Evolutionary conservation across 148 eudicot species (phyloP).

Genomic region (Rhododendron simsii): DNA sequence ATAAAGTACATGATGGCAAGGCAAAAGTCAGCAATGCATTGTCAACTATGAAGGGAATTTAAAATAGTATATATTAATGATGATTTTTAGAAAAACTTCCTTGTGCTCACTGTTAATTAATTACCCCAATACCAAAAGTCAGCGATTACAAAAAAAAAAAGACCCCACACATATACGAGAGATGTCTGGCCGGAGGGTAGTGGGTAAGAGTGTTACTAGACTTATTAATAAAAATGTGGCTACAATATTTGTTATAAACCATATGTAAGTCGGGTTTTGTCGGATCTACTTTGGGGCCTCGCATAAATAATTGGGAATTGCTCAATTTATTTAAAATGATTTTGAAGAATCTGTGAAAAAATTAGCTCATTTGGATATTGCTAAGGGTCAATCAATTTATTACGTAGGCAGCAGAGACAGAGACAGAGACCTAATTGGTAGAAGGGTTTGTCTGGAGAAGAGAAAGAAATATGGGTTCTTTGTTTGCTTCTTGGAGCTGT

Average conservation of each 20-base stretch:
- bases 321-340: no score
- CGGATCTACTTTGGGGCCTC: no score
- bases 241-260: no score
- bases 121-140: not conserved
- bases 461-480: not conserved
- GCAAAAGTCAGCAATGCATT: not conserved
- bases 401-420: not conserved
- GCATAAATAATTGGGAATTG: no score
- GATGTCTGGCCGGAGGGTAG: no score
- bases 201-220: no score
- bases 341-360: no score
- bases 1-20: not conserved
- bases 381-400: not conserved
- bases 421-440: not conserved
- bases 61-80: not conserved
- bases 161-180: no score
- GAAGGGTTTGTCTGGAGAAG: not conserved
- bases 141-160: no score
- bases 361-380: no score
- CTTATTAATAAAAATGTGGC: no score
- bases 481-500: not conserved
- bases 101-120: not conserved
- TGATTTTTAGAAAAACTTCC: not conserved
- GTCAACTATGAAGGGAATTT: not conserved
- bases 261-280: no score